These are phyloP conservation scores for Fusarium newnesense DNA, from an alignment of 2,329 filamentous ascomycete species.

Conservation along the genomic window DNA sequence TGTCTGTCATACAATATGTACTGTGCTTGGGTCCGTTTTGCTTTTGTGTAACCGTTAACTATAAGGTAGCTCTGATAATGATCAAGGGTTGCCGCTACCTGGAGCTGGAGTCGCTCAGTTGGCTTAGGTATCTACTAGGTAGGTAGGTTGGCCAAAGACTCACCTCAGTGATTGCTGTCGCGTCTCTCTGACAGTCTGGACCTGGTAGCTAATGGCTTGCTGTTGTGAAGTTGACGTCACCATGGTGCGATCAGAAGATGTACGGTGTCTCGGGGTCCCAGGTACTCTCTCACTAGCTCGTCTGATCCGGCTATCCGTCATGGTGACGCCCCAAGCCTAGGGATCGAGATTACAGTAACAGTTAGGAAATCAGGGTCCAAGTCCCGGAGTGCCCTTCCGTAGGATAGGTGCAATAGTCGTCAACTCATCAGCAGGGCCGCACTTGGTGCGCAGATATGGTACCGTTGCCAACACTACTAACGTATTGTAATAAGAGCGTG, in stretches of 20 bases:
- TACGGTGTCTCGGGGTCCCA: slow-evolving; percentile 35
- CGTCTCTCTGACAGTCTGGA: slow-evolving; percentile 14
- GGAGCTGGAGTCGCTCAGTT: slow-evolving; percentile 1
- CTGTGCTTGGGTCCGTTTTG: slow-evolving; percentile 6
- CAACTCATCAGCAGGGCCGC: slow-evolving; percentile 7
- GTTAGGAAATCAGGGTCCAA: slow-evolving; percentile 47
- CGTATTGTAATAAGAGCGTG: neutral
- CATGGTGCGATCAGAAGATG: slow-evolving; percentile 37
- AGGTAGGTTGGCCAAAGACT: neutral
- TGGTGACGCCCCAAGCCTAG: slow-evolving; percentile 35
- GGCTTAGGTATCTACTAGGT: no score
- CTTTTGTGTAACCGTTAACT: slow-evolving; percentile 8
- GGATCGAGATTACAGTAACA: slow-evolving; percentile 48
- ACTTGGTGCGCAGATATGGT: neutral
- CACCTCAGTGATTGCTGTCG: slow-evolving; percentile 6
- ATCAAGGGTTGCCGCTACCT: slow-evolving; percentile 14
- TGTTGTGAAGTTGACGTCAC: slow-evolving; percentile 42
- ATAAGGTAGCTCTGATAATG: neutral
- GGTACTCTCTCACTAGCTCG: slow-evolving; percentile 19
- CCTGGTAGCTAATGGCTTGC: slow-evolving; percentile 21
- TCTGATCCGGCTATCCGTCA: slow-evolving; percentile 39
- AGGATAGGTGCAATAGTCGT: slow-evolving; percentile 20
- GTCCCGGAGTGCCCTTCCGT: slow-evolving; percentile 34
- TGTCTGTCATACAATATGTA: slow-evolving; percentile 9
- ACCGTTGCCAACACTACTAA: neutral